Evolutionary conservation across 192 early-diverging fungal genomes (phyloP).

Genomic region (Lobosporangium transversale): DNA sequence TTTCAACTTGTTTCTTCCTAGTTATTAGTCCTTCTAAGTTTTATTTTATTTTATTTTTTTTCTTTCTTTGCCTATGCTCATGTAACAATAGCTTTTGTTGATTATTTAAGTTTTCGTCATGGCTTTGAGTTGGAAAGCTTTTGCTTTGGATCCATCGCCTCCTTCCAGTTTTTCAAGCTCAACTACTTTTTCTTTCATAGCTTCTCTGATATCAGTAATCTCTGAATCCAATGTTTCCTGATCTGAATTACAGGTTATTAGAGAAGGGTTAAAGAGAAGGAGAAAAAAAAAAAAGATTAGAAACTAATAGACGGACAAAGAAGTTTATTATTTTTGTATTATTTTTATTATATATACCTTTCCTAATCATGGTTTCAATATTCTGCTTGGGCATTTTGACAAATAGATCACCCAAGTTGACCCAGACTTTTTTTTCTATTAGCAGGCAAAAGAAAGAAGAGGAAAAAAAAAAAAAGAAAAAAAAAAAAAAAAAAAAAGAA

Average conservation of each 20-base stretch:
- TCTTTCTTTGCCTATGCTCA: conserved; percentile 1
- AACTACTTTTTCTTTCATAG: conserved; percentile 54
- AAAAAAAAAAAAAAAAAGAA: background rate
- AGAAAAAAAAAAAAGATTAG: background rate
- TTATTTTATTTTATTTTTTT: background rate
- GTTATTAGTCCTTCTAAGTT: no score
- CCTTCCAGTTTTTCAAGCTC: conserved; percentile 61
- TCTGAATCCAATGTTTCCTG: conserved; percentile 59
- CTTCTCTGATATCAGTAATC: conserved; percentile 55
- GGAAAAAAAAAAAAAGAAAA: background rate
- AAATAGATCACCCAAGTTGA: conserved; percentile 69
- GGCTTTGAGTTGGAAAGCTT: conserved; percentile 56
- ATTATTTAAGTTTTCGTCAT: no score
- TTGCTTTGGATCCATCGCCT: conserved; percentile 55
- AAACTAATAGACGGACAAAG: background rate
- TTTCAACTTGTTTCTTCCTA: no score
- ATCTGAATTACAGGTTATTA: conserved; percentile 41
- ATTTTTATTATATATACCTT: conserved; percentile 58
- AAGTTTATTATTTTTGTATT: background rate
- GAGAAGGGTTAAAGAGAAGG: background rate
- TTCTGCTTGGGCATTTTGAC: conserved; percentile 62
- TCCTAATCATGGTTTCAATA: conserved; percentile 60
- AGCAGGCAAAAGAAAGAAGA: background rate
- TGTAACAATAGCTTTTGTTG: no score
- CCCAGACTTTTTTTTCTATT: conserved; percentile 66